Percentiles rank a stretch among this genome's conserved stretches.
phyloP scores from a whole-genome alignment of 257 asterid genomes.

The Datura wrightii region DNA sequence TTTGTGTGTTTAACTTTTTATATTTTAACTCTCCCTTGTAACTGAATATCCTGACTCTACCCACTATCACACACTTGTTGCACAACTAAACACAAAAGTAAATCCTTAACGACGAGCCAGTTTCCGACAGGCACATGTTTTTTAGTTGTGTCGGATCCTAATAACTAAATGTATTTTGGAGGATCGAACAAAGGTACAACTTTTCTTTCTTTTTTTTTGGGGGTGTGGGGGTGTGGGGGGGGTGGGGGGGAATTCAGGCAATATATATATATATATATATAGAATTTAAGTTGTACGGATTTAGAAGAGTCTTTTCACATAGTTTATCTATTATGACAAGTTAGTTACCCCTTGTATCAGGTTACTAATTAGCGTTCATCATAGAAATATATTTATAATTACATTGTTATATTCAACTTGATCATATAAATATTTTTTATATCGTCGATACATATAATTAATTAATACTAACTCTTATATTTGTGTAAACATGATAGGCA shows the following conservation, averaged over 20 bases:
- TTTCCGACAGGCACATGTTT: not conserved
- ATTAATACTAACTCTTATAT: not conserved
- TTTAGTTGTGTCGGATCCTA: not conserved
- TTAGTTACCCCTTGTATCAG: not conserved
- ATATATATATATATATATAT: too few species aligned
- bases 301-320: not conserved
- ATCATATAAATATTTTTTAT: not conserved
- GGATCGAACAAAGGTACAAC: not conserved
- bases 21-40: not conserved
- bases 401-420: not conserved
- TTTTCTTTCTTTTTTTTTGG: too few species aligned
- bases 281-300: not conserved
- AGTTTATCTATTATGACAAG: not conserved
- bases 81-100: not conserved
- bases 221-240: too few species aligned
- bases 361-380: not conserved
- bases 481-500: not conserved
- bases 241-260: too few species aligned
- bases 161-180: not conserved
- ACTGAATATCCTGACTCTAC: not conserved
- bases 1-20: not conserved
- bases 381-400: not conserved
- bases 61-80: not conserved
- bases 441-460: not conserved
- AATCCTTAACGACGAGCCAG: not conserved